Conservation (phyloP, 2,329 filamentous ascomycete species). For the Ambrosiella xylebori region DNA sequence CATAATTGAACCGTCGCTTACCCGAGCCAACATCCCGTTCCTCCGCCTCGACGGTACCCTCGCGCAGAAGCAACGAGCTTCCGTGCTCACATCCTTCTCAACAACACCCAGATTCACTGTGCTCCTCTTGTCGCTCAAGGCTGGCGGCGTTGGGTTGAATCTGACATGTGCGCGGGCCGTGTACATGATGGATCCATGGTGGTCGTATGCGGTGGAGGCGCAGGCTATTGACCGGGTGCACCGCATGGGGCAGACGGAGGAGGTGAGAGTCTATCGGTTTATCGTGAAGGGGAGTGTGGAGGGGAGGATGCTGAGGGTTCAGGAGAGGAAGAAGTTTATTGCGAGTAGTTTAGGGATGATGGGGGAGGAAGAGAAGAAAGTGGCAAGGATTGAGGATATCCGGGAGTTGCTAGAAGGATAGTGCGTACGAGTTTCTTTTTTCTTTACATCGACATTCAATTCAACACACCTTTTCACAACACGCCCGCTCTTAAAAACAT, state of each 20-base stretch:
- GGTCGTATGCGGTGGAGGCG: slow-evolving; percentile 91
- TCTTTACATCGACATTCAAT: no score
- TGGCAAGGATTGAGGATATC: slow-evolving; percentile 83
- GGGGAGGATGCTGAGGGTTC: slow-evolving; percentile 81
- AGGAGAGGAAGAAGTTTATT: slow-evolving; percentile 92
- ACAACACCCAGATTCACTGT: slow-evolving; percentile 44
- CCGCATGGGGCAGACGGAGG: slow-evolving; percentile 79
- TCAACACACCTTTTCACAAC: no score
- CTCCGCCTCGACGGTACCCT: slow-evolving; percentile 87
- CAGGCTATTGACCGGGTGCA: slow-evolving; percentile 97
- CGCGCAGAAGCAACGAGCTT: slow-evolving; percentile 66
- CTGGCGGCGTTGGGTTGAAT: slow-evolving; percentile 87
- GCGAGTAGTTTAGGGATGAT: slow-evolving; percentile 93
- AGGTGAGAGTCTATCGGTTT: slow-evolving; percentile 75
- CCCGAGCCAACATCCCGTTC: slow-evolving; percentile 52
- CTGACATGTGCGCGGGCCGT: slow-evolving; percentile 76
- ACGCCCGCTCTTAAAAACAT: no score
- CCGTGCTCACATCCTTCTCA: slow-evolving; percentile 59
- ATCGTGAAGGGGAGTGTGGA: slow-evolving; percentile 85
- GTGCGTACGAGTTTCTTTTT: not conserved
- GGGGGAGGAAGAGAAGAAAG: slow-evolving; percentile 79
- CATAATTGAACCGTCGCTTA: slow-evolving; percentile 69
- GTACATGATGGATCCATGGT: slow-evolving; percentile 99
- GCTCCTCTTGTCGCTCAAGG: slow-evolving; percentile 67
- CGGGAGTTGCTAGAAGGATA: slow-evolving; percentile 52